Conservation (phyloP, 208 protist species). For the Wallacemonas collosoma region DNA sequence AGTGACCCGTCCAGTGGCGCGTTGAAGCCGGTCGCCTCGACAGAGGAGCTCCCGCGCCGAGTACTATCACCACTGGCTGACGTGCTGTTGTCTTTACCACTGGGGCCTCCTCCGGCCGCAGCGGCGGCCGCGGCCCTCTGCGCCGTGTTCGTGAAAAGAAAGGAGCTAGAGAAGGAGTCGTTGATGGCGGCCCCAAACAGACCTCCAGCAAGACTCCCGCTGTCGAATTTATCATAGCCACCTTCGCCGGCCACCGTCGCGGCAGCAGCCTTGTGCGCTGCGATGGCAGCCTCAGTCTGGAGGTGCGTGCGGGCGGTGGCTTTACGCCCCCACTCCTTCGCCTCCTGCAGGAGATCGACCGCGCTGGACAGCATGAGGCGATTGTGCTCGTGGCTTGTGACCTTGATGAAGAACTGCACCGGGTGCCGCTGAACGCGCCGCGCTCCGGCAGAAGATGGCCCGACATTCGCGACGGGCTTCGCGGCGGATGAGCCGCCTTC, state of each 20-base stretch:
- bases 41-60: not conserved
- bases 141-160: conserved; percentile 3
- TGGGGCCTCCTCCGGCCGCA: not conserved
- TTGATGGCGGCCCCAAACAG: conserved; percentile 13
- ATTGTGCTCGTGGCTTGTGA: conserved; percentile 59
- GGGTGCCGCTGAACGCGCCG: conserved; percentile 45
- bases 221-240: conserved; percentile 13
- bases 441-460: not conserved
- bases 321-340: conserved; percentile 59
- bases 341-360: conserved; percentile 45
- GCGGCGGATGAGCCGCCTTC: not conserved
- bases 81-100: not conserved
- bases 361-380: conserved; percentile 60
- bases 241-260: not conserved
- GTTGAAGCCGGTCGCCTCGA: not conserved
- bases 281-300: not conserved
- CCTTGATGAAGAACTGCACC: conserved; percentile 71
- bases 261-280: not conserved
- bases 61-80: not conserved
- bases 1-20: not conserved
- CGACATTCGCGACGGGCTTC: not conserved
- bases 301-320: conserved; percentile 21
- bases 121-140: not conserved
- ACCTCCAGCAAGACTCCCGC: conserved; percentile 7
- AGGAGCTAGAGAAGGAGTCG: conserved; percentile 16